Evolutionary conservation across 305 asterid species (phyloP), one percentile per base, ranked within the genome.

Genomic region (Solanum chacoense): DNA sequence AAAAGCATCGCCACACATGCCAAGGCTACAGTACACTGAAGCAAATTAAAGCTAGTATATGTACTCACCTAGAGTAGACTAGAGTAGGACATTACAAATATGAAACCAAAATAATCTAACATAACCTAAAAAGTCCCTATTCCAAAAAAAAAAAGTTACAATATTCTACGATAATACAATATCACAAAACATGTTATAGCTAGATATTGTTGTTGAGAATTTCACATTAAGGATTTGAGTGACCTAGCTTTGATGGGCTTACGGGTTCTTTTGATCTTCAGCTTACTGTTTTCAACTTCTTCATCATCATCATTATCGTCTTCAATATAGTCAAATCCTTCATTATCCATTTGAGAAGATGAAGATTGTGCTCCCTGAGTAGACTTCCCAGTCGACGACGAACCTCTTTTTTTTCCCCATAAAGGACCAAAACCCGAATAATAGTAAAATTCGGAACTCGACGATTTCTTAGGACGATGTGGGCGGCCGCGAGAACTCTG

Each of bases 211-310:
- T 24, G 35, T 24, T 79, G 55, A 35, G 11, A 40, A 80, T 42
- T 80, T 92, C 89, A 94, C 96, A 96, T 93, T 3, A 96, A 87
- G 11, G 98, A 94, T 78, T 95, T 93, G 2, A 96, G 91, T 13
- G 97, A 94, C 91, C 97, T 91, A 16, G 98, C 98, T 85, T 95
- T 96, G 37, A 96, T 90, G 85, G 94, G 95, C 91, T 95, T 95
- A 9, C 98, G 92, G 18, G 89, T 88, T 91, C 95, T 92, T 78
- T 95, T 95, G 92, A 78, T 94, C 38, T 26, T 71, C 5, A 18
- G 11, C 24, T 45, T 78, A 18, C 83, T 29, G 22, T 87, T 90
- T 1, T 91, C 90, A 1, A 90, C 88, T 0, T 88, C 91, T 0
- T 92, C 90, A 0, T 88, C 89, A 0, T 89, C 91, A 0, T 88